Percentiles rank a stretch among this genome's conserved stretches.
Evolutionary conservation across 1,284 basidiomycete species (phyloP).

Genomic region (Pseudomicrostroma phylloplanum): DNA sequence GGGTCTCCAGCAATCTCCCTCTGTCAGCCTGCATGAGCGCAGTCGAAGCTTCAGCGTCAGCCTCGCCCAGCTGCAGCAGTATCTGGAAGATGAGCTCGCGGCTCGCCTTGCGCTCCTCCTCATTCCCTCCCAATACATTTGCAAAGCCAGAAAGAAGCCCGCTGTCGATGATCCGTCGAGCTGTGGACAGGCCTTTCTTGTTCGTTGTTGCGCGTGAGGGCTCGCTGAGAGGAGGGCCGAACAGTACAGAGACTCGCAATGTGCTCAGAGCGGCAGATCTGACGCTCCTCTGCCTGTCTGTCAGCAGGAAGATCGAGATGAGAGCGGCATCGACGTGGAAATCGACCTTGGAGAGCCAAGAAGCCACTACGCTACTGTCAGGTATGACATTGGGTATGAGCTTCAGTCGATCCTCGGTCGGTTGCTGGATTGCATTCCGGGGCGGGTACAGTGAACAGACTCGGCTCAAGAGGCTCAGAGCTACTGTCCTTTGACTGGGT

Average conservation of each 20-base stretch:
- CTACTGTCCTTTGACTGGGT: slow-evolving; percentile 72
- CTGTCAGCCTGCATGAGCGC: slow-evolving; percentile 10
- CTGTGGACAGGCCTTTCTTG: background rate
- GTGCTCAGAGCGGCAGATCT: slow-evolving; percentile 30
- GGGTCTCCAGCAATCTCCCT: slow-evolving; percentile 6
- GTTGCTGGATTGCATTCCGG: background rate
- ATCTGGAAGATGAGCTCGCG: slow-evolving; percentile 3
- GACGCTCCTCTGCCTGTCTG: slow-evolving; percentile 36
- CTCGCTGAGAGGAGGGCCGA: slow-evolving; percentile 9
- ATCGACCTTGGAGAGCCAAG: background rate
- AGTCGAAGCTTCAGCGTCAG: background rate
- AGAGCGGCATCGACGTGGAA: slow-evolving; percentile 8
- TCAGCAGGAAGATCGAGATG: slow-evolving; percentile 30
- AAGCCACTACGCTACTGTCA: slow-evolving; percentile 17
- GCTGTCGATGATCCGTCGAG: background rate
- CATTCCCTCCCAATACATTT: background rate
- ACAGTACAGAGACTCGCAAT: slow-evolving; percentile 15
- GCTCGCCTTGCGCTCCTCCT: background rate
- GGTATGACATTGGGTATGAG: background rate
- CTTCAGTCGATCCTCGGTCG: slow-evolving; percentile 1
- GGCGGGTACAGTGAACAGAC: slow-evolving; percentile 50
- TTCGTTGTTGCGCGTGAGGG: background rate
- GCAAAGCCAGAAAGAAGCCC: slow-evolving; percentile 14
- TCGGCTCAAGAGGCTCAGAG: slow-evolving; percentile 67
- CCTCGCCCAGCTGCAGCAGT: background rate